These are phyloP conservation scores for Mychonastes homosphaera DNA, from an alignment of 139 green algal species.

Conservation along the genomic window DNA sequence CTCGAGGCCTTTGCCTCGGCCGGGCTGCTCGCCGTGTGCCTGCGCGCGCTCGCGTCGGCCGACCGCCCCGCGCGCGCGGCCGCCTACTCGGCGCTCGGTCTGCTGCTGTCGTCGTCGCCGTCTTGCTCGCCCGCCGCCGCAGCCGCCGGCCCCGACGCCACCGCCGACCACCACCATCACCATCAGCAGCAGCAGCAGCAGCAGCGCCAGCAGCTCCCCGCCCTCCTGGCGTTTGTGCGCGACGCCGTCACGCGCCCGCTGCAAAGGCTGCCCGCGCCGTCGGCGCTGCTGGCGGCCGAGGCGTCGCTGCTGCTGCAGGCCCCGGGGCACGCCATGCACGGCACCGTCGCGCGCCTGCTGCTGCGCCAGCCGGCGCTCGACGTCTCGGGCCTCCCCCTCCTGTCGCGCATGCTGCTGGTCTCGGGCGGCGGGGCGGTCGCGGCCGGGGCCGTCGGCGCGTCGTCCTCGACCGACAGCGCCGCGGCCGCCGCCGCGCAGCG, in stretches of 20 bases:
- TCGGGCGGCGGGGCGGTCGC: not conserved
- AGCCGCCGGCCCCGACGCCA: not conserved
- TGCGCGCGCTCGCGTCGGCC: constrained; percentile 31
- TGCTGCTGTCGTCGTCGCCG: not conserved
- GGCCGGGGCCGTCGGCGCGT: not conserved
- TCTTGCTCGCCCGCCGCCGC: not conserved
- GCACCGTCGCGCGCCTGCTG: constrained; percentile 33
- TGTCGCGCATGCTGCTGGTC: constrained; percentile 22
- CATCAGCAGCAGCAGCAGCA: constrained; percentile 11
- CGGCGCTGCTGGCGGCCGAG: constrained; percentile 45
- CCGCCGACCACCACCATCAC: not conserved
- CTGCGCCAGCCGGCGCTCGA: constrained; percentile 30
- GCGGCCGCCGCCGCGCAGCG: constrained; percentile 25
- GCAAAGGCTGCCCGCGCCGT: constrained; percentile 36
- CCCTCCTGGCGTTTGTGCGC: constrained; percentile 37
- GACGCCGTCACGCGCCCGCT: constrained; percentile 26
- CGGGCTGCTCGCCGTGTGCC: constrained; percentile 38
- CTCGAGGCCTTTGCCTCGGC: constrained; percentile 15
- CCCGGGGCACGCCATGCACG: constrained; percentile 34
- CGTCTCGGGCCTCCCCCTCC: constrained; percentile 31
- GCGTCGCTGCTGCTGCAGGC: constrained; percentile 27
- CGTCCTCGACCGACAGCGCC: constrained; percentile 2
- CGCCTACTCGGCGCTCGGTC: not conserved
- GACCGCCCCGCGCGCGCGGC: constrained; percentile 12
- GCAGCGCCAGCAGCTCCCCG: constrained; percentile 18